These are phyloP conservation scores for Abelmoschus esculentus DNA, from an alignment of 345 rosid species.

Conservation along the genomic window DNA sequence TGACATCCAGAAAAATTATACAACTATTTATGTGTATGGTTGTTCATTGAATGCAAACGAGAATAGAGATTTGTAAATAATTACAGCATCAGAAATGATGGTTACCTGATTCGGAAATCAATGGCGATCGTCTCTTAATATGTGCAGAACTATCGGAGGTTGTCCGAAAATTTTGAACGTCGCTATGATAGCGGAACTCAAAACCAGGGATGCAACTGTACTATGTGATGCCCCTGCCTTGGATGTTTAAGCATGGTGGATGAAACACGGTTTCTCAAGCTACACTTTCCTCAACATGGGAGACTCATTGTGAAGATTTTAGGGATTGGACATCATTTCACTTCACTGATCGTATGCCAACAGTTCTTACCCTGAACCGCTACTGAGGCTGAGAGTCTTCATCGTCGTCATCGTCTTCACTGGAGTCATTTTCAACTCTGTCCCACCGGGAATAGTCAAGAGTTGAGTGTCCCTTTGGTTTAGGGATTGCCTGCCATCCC, in stretches of 20 bases:
- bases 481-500: slow-evolving; percentile 93
- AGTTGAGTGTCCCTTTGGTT: slow-evolving; percentile 92
- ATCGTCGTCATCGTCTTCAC: slow-evolving; percentile 68
- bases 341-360: slow-evolving; percentile 70
- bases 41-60: neutral
- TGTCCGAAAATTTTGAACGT: neutral
- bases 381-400: slow-evolving; percentile 65
- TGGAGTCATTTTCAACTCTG: slow-evolving; percentile 65
- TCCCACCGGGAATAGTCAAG: slow-evolving; percentile 88
- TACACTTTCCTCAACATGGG: neutral
- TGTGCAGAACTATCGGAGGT: neutral
- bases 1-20: neutral
- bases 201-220: slow-evolving; percentile 6
- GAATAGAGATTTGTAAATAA: neutral
- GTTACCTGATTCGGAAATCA: neutral
- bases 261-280: slow-evolving; percentile 7
- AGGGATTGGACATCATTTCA: slow-evolving; percentile 22
- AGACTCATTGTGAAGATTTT: neutral
- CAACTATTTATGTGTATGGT: neutral
- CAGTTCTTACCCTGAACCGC: slow-evolving; percentile 75
- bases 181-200: neutral
- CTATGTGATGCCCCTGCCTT: neutral
- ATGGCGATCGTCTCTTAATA: neutral
- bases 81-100: neutral
- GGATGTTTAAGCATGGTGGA: slow-evolving; percentile 1